Base-by-base conservation (phyloP, 352 stramenopile species). In the Pythium biforme region DNA sequence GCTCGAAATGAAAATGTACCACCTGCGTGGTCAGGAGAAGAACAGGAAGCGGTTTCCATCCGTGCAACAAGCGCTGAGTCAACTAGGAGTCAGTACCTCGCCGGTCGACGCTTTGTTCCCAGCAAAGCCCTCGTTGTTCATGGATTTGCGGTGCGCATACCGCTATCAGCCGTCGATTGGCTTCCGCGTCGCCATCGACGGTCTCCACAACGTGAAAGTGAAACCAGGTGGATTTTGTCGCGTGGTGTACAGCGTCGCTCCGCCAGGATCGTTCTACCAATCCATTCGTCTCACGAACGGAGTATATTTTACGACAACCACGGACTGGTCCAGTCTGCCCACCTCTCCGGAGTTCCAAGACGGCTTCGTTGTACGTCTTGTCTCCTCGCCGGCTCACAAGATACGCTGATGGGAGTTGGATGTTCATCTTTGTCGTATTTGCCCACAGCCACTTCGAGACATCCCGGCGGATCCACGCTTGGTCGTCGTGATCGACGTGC, bases 181-280 rank as follows among this genome's bases (percentile, higher is more conserved):
- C 4, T 90, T 93, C 41, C 81, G 81, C 7, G 58, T 90, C 41
- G 69, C 84, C 15, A 51, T 93, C 17, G 84, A 93, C 47, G 73
- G 78, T 7, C 53, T 90, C n/a, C 66, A 88, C 60, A 89, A 90
- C 49, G 56, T 88, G 11, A 88, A 83, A 58, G n/a, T 64, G 31
- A 89, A 87, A 33, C 33, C 69, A 19, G 69, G 53, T 0, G 31
- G 39, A 1, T 77, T 89, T 50, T 90, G 80, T 51, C 83, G 79
- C 69, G 74, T 90, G 10, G 46, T 91, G 0, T 81, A 69, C 31
- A 85, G 80, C 37, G 51, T 81, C 8, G 69, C 66, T 12, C 84
- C 84, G 8, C 82, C 80, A 26, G 80, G 73, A 3, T 71, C 75
- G 3, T 89, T 91, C 25, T 91, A 93, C 49, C 80, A 88, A 50